Evolutionary conservation across 495 filamentous ascomycete genomes (phyloP).

Genomic region (Neurospora hispaniola): DNA sequence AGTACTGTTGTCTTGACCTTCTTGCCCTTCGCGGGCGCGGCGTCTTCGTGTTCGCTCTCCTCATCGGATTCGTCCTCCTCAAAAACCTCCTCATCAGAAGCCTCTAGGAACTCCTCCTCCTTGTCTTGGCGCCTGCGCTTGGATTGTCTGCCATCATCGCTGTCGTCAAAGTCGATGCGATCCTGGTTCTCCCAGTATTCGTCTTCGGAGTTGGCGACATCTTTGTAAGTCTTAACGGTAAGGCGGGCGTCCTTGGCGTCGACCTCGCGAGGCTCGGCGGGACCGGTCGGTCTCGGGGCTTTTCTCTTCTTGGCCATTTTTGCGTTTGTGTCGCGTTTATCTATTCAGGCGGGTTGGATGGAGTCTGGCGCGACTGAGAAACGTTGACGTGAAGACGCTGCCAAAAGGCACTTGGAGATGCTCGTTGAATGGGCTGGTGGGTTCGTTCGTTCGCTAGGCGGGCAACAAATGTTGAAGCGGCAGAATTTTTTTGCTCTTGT

Average conservation of each 20-base stretch:
- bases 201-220: constrained; percentile 86
- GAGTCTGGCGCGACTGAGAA: background rate
- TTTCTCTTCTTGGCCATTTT: constrained; percentile 80
- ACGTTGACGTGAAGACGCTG: background rate
- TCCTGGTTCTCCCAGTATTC: constrained; percentile 79
- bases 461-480: background rate
- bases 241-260: constrained; percentile 45
- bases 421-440: background rate
- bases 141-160: constrained; percentile 62
- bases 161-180: constrained; percentile 73
- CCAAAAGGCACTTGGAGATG: background rate
- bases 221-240: constrained; percentile 59
- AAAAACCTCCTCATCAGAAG: constrained; percentile 79
- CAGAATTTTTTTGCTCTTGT: background rate
- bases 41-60: constrained; percentile 17
- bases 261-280: constrained; percentile 36
- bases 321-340: background rate
- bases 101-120: constrained; percentile 48
- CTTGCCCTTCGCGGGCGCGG: constrained; percentile 8
- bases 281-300: constrained; percentile 37
- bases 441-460: background rate
- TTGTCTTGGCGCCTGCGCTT: constrained; percentile 62
- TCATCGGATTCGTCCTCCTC: constrained; percentile 45
- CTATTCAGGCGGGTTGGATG: background rate
- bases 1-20: constrained; percentile 19